Evolutionary conservation across 352 stramenopile species (phyloP), one percentile per base, ranked within the genome.

Genomic region (Pythium aquatile): DNA sequence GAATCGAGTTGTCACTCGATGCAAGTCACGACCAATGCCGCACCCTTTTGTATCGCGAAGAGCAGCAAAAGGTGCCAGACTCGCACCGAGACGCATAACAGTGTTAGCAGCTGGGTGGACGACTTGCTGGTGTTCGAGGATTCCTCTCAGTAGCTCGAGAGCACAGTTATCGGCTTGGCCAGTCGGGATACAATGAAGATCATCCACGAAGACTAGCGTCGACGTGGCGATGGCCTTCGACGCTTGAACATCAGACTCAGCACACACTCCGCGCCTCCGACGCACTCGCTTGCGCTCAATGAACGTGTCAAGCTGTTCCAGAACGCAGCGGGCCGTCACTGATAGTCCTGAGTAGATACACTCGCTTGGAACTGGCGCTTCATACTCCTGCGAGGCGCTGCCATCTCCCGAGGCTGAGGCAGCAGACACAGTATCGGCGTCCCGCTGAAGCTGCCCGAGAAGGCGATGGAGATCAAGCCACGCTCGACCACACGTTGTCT

Each of bases 121-220:
- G 3, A 81, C 55, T 5, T 77, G 66, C 0, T 72, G 62, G 24
- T 80, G 68, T n/a, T 87, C 74, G 0, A 75, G 28, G 3, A 91
- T 35, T 60, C 77, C 73, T 9, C 82, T 80, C 1, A 88, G 32
- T 5, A 89, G 29, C 65, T 91, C 82, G 7, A 79, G 11, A 3
- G 75, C 64, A 1, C 70, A 78, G 47, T 87, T 63, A 48, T 72
- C 77, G 2, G 20, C 53, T 5, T 29, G 24, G 4, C 58, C 14
- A 0, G 55, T 4, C 20, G 79, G 52, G 28, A 82, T 44, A 32
- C 70, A 81, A 9, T 91, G 78, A 1, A 91, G 60, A 44, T 91
- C 82, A n/a, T 91, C 82, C 20, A 91, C 54, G 55, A 88, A 91
- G 6, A 88, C 60, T 30, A 78, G 69, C 9, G 53, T 74, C 11